Evolutionary conservation across 495 filamentous ascomycete genomes (phyloP), one percentile per base, ranked within the genome.

Genomic region (Xylaria intraflava): DNA sequence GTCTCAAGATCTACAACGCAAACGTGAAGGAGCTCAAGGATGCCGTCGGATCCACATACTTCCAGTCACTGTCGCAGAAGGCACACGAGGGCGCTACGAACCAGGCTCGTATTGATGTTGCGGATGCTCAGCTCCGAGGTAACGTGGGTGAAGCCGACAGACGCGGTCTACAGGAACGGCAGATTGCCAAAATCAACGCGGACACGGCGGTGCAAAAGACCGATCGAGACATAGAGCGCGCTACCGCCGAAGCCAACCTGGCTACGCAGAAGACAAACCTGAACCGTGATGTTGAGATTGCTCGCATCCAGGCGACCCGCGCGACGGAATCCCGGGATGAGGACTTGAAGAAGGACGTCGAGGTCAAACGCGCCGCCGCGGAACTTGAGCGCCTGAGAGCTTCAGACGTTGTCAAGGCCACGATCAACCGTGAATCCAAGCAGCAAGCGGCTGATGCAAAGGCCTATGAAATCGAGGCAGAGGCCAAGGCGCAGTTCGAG

Each of bases 11-110:
- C 55, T 87, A 89, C 71, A 87, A 87, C 62, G 78, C 84, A 65
- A 88, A 90, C 68, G 83, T 91, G 53, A 90, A 90, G 65, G 88
- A 93, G 59, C 78, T 93, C 10, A 83, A 88, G 58, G 88, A 92
- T 59, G 85, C 86, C 0, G 85, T 82, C 10, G 82, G 82, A 39
- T 85, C 81, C 35, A 82, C 83, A 57, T 93, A 93, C 70, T 91
- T 91, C 63, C 82, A 83, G 26, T 85, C 83, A 22, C 78, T 91
- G 4, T 85, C 82, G 29, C 81, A 84, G 55, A 93, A 93, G 65
- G 88, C 88, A 1, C 86, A 89, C 58, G 88, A 93, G 62, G 87
- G 86, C 20, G 88, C 88, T 16, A 82, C 81, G 40, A 91, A 90
- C 63, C 87, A 93, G 63, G 76, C 74, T 20, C 82, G 86, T 61